Conservation (phyloP, 768 basidiomycete species). For the Hygrocybe coccinea region DNA sequence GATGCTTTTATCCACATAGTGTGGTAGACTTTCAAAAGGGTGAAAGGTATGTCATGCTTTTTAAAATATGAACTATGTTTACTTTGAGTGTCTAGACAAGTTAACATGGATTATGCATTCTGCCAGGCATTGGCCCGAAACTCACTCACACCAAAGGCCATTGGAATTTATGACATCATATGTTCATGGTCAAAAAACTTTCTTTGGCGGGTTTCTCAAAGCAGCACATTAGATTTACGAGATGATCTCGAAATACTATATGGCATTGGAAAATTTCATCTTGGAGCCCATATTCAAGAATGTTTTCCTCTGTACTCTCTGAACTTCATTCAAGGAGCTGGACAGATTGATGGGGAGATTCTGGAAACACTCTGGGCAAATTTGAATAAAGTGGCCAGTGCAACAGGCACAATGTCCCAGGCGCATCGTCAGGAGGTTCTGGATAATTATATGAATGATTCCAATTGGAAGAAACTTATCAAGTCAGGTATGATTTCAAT, state of each 20-base stretch:
- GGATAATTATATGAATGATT: constrained; percentile 34
- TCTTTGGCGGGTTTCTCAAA: constrained; percentile 10
- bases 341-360: constrained; percentile 32
- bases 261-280: constrained; percentile 17
- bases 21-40: constrained; percentile 31
- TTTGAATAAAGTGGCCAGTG: constrained; percentile 21
- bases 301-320: constrained; percentile 22
- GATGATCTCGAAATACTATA: not conserved
- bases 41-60: constrained; percentile 17
- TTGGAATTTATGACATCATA: constrained; percentile 28
- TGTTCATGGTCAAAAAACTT: constrained; percentile 25
- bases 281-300: constrained; percentile 11
- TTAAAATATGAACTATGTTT: constrained; percentile 1
- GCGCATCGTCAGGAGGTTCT: constrained; percentile 28
- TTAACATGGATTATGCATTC: constrained; percentile 26
- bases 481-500: constrained; percentile 15
- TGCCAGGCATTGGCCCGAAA: constrained; percentile 16
- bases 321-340: constrained; percentile 21
- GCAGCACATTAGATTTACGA: constrained; percentile 1
- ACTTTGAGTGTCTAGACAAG: constrained; percentile 15
- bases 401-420: constrained; percentile 30
- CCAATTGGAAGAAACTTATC: constrained; percentile 32
- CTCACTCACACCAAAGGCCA: not conserved
- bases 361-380: constrained; percentile 31
- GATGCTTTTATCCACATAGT: constrained; percentile 26